Base-by-base conservation (phyloP, 2,329 filamentous ascomycete species). In the Juglanconis sp. region DNA sequence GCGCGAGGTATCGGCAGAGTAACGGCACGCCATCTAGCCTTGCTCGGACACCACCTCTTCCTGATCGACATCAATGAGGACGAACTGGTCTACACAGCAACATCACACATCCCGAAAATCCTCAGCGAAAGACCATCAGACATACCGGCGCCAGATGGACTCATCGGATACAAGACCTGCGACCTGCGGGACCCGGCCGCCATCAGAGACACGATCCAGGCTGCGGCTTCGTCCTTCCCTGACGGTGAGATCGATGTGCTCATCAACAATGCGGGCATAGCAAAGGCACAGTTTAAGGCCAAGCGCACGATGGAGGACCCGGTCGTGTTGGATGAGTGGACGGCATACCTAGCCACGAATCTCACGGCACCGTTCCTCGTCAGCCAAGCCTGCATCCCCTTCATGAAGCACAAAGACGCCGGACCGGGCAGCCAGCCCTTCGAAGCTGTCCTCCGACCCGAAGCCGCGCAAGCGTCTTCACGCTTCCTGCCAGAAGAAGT, bases 1-100 rank as follows among this genome's bases (percentile, higher is more conserved):
- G 76, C 76, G 4, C 72, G 75, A 34, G 79, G 78, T 32, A 79
- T 81, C 49, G 77, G 79, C 31, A 73, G 78, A 44, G 74, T 73
- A 38, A 69, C 79, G 15, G 74, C 76, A 48, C 75, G 77, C 10
- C 73, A 76, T 48, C 75, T 80, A 52, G 69, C 76, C 24, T 62
- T 68, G 17, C 63, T 68, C 10, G 77, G 79, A n/a, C 74, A 80
- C 67, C 71, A 73, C 36, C 73, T 81, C 48, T 76, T 77, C 62
- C 71, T 79, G 6, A 67, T 80, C 40, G 78, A 80, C 60, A 71
- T 74, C 49, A 75, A 80, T 63, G 67, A 65, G 36, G 56, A 71
- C 48, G 75, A 78, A 63, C 68, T 79, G 8, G 64, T 70, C 7
- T 69, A 78, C 63, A 73, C 74, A 8, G 69, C 65, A 60, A 65